Conservation (phyloP, 2,329 filamentous ascomycete species). For the Iodosphaeria phyllophila region DNA sequence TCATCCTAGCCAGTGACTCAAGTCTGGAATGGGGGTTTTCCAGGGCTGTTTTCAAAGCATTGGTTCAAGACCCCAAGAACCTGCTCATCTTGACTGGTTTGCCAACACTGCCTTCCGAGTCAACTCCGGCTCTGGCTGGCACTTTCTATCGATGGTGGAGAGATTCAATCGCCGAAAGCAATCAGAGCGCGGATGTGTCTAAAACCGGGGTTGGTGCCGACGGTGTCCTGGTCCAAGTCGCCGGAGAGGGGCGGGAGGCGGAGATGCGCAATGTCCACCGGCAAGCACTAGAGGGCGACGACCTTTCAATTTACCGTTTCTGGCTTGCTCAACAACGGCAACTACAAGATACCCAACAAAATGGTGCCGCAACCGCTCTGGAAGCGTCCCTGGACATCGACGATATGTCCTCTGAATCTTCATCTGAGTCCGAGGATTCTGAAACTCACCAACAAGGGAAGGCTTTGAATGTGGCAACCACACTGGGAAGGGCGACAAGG, state of each 20-base stretch:
- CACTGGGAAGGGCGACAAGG: constrained; percentile 63
- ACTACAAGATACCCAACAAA: constrained; percentile 63
- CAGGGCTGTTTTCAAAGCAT: constrained; percentile 52
- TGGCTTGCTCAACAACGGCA: constrained; percentile 80
- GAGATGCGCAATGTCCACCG: constrained; percentile 41
- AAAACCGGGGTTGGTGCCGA: constrained; percentile 3
- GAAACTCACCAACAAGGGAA: constrained; percentile 84
- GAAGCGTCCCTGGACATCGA: constrained; percentile 55
- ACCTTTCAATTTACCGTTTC: constrained; percentile 72
- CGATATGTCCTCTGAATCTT: constrained; percentile 74
- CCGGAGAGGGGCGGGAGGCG: constrained; percentile 43
- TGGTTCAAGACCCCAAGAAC: constrained; percentile 65
- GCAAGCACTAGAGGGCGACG: constrained; percentile 52
- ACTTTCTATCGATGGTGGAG: constrained; percentile 70
- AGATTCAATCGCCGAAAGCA: constrained; percentile 33
- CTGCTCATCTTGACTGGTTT: constrained; percentile 76
- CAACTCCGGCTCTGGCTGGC: constrained; percentile 35
- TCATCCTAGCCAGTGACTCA: constrained; percentile 80
- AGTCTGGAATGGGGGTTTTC: constrained; percentile 94
- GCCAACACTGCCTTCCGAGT: constrained; percentile 24
- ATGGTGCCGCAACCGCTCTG: constrained; percentile 45
- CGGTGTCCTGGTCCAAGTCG: constrained; percentile 46
- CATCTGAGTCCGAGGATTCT: constrained; percentile 72
- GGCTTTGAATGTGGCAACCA: constrained; percentile 73
- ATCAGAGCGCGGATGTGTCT: constrained; percentile 2